A percentile compares a stretch with the other conserved stretches of the same genome.
Conservation (phyloP, 2,329 filamentous ascomycete species). For the Didymella lethalis region DNA sequence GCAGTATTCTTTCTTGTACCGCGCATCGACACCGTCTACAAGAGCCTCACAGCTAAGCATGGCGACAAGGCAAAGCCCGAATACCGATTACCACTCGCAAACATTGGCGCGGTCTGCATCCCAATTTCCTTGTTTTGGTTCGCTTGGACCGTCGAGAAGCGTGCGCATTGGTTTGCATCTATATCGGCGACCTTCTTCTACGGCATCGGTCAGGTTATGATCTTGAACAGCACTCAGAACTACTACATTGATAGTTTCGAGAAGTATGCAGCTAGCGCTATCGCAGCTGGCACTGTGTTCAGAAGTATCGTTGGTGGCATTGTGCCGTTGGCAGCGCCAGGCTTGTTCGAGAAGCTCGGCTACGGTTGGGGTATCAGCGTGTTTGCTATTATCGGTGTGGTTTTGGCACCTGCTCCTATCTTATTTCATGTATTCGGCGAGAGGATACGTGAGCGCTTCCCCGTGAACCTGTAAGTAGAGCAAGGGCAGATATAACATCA, state of each 20-base stretch:
- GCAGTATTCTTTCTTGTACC: conserved; percentile 58
- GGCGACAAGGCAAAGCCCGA: conserved; percentile 54
- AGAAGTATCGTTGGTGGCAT: conserved; percentile 57
- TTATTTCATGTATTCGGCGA: conserved; percentile 60
- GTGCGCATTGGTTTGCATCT: conserved; percentile 53
- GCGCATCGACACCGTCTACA: conserved; percentile 59
- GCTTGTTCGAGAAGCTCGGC: conserved; percentile 55
- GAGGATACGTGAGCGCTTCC: conserved; percentile 55
- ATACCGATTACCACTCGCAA: conserved; percentile 56
- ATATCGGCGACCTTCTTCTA: conserved; percentile 58
- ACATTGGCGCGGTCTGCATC: conserved; percentile 56
- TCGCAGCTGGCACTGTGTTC: conserved; percentile 60
- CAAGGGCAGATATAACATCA: background rate
- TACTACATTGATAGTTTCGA: conserved; percentile 64
- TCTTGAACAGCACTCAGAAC: conserved; percentile 62
- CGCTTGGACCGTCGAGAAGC: conserved; percentile 54
- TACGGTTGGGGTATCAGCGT: conserved; percentile 61
- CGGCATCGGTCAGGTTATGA: conserved; percentile 62
- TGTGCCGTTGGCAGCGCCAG: conserved; percentile 56
- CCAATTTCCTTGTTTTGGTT: conserved; percentile 55
- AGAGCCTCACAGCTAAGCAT: conserved; percentile 52
- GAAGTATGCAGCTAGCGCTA: conserved; percentile 59
- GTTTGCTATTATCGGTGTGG: conserved; percentile 56
- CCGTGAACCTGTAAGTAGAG: conserved; percentile 28
- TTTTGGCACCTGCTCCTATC: conserved; percentile 59